A percentile compares a stretch with the other conserved stretches of the same genome.
These are phyloP conservation scores for Zymoseptoria tritici DNA, from an alignment of 2,329 filamentous ascomycete genomes.

Conservation along the genomic window DNA sequence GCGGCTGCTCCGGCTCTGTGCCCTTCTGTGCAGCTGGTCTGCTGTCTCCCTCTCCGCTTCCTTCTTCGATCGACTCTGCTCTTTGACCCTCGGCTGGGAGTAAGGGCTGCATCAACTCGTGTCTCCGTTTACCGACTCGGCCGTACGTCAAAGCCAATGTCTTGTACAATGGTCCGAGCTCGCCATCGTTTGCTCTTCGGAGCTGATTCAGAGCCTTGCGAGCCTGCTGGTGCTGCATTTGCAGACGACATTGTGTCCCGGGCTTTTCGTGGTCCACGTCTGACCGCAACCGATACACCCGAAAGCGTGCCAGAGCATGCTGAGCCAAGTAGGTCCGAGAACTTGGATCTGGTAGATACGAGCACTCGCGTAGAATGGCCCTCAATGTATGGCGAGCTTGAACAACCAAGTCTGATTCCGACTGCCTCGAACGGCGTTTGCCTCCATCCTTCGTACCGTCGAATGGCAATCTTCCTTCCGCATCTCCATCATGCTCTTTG, in stretches of 20 bases:
- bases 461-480: too few relatives aligned
- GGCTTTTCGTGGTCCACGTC: slow-evolving; percentile 2
- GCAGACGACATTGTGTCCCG: slow-evolving; percentile 7
- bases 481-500: background rate
- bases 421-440: background rate
- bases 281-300: slow-evolving; percentile 17
- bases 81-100: slow-evolving; percentile 5
- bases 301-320: slow-evolving; percentile 44
- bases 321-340: slow-evolving; percentile 45
- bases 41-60: background rate
- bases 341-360: slow-evolving; percentile 53
- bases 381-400: slow-evolving; percentile 44
- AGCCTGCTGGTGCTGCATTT: slow-evolving; percentile 25
- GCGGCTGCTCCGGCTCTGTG: background rate
- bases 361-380: slow-evolving; percentile 50
- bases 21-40: background rate
- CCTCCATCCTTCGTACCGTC: background rate
- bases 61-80: background rate
- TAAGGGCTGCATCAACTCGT: slow-evolving; percentile 36
- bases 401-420: background rate
- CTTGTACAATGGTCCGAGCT: slow-evolving; percentile 43
- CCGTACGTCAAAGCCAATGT: slow-evolving; percentile 52
- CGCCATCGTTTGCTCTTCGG: slow-evolving; percentile 49
- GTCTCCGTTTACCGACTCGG: slow-evolving; percentile 46
- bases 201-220: slow-evolving; percentile 41